phyloP scores from a whole-genome alignment of 371 early-diverging fungal species.

The Mortierella polycephala region DNA sequence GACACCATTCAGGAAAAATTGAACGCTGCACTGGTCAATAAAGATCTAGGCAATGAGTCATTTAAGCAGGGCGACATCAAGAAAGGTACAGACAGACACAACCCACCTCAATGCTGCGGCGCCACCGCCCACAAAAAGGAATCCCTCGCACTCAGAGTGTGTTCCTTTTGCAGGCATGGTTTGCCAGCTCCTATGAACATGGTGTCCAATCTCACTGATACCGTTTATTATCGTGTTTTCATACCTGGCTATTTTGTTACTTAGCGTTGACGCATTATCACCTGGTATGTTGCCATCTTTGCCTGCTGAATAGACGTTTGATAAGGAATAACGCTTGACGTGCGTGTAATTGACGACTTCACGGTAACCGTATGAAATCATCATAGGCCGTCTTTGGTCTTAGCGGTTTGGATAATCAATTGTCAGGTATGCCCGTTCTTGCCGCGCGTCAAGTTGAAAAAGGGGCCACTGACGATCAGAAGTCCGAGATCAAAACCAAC shows the following conservation, averaged over 20 bases:
- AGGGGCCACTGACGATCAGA: constrained; percentile 24
- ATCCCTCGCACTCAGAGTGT: no score
- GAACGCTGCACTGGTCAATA: constrained; percentile 26
- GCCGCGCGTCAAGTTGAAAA: constrained; percentile 17
- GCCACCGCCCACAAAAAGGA: no score
- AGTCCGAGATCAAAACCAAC: constrained; percentile 40
- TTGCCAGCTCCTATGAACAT: background rate
- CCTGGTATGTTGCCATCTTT: constrained; percentile 12
- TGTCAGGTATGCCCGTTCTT: constrained; percentile 48
- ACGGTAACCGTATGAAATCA: background rate
- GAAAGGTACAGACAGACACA: constrained; percentile 24
- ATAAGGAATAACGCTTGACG: background rate
- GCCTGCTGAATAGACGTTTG: background rate
- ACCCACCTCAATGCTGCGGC: no score
- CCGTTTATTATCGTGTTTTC: background rate
- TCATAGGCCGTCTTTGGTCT: constrained; percentile 41
- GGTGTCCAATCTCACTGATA: background rate
- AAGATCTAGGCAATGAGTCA: constrained; percentile 50
- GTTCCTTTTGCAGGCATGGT: background rate
- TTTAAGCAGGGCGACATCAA: constrained; percentile 50
- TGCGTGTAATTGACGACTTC: no score
- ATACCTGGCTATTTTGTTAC: background rate
- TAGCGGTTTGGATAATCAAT: constrained; percentile 48
- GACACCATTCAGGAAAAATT: constrained; percentile 37
- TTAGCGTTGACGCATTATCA: constrained; percentile 35